Evolutionary conservation across 257 asterid genomes (phyloP).

Genomic region (Cynanchum wilfordii): DNA sequence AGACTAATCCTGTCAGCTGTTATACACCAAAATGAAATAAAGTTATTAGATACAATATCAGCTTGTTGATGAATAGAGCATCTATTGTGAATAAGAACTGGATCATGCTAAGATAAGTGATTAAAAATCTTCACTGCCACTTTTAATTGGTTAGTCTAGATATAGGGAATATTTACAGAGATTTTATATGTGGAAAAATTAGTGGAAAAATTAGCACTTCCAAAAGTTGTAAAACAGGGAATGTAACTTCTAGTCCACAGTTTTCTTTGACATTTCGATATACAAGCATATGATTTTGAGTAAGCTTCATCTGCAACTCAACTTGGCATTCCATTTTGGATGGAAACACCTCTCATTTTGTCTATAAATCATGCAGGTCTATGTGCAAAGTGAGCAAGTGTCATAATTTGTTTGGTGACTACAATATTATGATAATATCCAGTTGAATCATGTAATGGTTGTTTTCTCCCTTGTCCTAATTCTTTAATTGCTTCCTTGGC

Average conservation of each 20-base stretch:
- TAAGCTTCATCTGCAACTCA: neutral
- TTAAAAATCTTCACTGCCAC: neutral
- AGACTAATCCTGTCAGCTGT: neutral
- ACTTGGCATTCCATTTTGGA: neutral
- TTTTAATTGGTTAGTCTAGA: neutral
- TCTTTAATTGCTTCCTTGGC: neutral
- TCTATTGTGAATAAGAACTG: neutral
- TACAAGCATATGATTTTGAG: neutral
- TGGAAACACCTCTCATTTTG: neutral
- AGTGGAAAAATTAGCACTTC: neutral
- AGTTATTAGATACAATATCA: neutral
- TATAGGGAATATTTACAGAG: neutral
- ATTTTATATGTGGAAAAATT: no score
- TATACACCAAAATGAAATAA: neutral
- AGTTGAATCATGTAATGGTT: neutral
- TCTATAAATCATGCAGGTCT: neutral
- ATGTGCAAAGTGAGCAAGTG: neutral
- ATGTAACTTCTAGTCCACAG: neutral
- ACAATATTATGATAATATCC: neutral
- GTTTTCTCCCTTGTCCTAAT: neutral
- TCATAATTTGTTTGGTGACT: neutral
- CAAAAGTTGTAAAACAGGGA: no score
- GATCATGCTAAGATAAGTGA: neutral
- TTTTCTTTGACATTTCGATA: neutral
- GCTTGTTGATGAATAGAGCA: neutral